These are phyloP conservation scores for Echinochloa phyllopogon DNA, from an alignment of 176 grass and related monocot species.

Conservation along the genomic window DNA sequence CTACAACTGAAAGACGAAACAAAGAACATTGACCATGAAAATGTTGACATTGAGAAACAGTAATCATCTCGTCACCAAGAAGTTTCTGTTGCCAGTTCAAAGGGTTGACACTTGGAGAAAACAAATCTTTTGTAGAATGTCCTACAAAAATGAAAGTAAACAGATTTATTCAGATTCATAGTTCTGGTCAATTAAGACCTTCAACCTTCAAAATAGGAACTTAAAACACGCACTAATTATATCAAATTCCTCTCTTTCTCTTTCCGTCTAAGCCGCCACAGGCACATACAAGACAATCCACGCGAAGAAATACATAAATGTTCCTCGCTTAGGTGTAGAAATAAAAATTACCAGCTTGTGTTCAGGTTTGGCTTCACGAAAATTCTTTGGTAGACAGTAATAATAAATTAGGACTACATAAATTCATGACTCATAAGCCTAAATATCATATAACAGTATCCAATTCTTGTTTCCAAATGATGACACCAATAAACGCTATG, in stretches of 20 bases:
- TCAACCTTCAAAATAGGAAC: background rate
- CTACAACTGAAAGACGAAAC: too few relatives aligned
- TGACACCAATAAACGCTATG: background rate
- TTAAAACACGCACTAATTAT: background rate
- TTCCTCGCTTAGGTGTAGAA: background rate
- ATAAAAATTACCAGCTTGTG: background rate
- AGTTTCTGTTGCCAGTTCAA: background rate
- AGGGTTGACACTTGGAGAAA: background rate
- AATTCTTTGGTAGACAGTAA: background rate
- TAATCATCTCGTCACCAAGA: conserved; percentile 11
- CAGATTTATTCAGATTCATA: background rate
- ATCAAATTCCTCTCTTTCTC: background rate
- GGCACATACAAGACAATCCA: background rate
- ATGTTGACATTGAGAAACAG: background rate
- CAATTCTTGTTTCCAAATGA: background rate
- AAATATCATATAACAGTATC: background rate
- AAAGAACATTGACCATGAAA: background rate
- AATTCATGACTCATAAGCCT: background rate
- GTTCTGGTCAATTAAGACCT: background rate
- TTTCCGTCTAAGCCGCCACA: background rate
- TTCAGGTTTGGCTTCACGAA: background rate
- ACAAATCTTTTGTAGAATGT: background rate
- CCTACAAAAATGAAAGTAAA: background rate
- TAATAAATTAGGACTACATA: background rate
- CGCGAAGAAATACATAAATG: background rate